Percentiles rank a stretch among this genome's conserved stretches.
phyloP scores from a whole-genome alignment of 2,329 filamentous ascomycete genomes.

The Penicillium oxalicum region DNA sequence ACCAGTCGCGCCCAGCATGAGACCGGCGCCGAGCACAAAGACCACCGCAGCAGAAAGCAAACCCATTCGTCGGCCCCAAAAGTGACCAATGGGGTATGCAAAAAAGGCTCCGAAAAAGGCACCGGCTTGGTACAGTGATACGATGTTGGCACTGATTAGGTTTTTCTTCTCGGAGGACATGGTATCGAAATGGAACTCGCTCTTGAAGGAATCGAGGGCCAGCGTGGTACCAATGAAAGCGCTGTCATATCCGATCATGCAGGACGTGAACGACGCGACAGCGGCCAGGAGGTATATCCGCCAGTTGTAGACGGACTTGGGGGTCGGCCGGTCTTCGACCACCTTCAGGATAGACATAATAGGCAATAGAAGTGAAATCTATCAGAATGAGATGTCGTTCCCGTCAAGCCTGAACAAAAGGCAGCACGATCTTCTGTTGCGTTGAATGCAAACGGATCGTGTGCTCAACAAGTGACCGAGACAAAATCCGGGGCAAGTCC shows the following conservation, averaged over 20 bases:
- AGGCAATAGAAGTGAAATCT: neutral
- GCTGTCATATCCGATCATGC: constrained; percentile 60
- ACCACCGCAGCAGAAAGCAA: constrained; percentile 56
- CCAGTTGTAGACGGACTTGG: constrained; percentile 56
- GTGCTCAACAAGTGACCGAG: too few species aligned
- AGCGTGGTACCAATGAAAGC: constrained; percentile 76
- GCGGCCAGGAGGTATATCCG: constrained; percentile 50
- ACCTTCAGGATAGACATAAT: constrained; percentile 37
- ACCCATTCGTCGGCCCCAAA: constrained; percentile 60
- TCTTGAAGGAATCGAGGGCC: constrained; percentile 61
- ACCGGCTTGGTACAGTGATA: constrained; percentile 74
- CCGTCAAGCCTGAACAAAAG: too few species aligned
- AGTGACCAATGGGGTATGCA: constrained; percentile 62
- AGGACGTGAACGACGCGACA: constrained; percentile 52
- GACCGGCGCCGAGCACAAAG: constrained; percentile 64
- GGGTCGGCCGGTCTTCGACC: constrained; percentile 48
- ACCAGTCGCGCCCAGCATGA: constrained; percentile 64
- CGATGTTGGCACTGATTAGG: constrained; percentile 66
- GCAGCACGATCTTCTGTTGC: too few species aligned
- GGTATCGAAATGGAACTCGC: constrained; percentile 59
- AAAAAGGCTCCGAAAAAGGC: constrained; percentile 75
- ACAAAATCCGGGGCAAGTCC: too few species aligned
- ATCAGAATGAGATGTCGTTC: neutral
- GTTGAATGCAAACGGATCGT: too few species aligned
- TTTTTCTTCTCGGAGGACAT: constrained; percentile 39